phyloP scores from a whole-genome alignment of 352 stramenopile genomes.

The Hyaloperonospora brassicae region DNA sequence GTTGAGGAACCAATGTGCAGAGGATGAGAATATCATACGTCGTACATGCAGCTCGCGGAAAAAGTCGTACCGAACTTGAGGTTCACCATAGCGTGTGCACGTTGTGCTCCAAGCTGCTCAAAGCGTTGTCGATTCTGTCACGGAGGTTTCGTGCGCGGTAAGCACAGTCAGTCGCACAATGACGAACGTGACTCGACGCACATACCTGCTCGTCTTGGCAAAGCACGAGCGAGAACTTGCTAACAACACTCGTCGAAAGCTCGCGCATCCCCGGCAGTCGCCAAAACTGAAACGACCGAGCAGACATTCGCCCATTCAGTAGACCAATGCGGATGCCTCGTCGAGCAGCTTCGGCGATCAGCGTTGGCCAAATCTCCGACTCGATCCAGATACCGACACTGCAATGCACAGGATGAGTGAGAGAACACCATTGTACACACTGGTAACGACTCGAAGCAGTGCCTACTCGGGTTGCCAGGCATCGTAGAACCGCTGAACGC shows the following conservation, averaged over 20 bases:
- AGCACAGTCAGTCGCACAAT: not conserved
- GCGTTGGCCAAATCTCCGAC: constrained; percentile 74
- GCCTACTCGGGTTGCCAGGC: constrained; percentile 50
- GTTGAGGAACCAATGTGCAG: not conserved
- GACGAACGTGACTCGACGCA: not conserved
- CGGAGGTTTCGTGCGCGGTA: not conserved
- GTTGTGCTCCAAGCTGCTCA: constrained; percentile 29
- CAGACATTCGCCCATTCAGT: constrained; percentile 58
- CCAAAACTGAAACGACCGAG: constrained; percentile 44
- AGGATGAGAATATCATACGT: constrained; percentile 4
- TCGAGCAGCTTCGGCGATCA: constrained; percentile 44
- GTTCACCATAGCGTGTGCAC: constrained; percentile 32
- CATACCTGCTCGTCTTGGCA: constrained; percentile 52
- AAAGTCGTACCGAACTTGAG: constrained; percentile 64
- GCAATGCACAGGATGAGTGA: constrained; percentile 2
- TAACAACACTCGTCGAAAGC: constrained; percentile 23
- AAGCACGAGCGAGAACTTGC: constrained; percentile 45
- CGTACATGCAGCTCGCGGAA: not conserved
- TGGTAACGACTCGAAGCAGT: not conserved
- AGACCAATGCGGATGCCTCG: constrained; percentile 49
- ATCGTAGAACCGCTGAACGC: constrained; percentile 55
- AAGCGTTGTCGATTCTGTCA: constrained; percentile 45
- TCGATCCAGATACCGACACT: constrained; percentile 71
- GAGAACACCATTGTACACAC: not conserved
- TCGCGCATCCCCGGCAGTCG: constrained; percentile 23